Conservation (phyloP, 2,329 filamentous ascomycete genomes). For the Sporothrix sp. region DNA sequence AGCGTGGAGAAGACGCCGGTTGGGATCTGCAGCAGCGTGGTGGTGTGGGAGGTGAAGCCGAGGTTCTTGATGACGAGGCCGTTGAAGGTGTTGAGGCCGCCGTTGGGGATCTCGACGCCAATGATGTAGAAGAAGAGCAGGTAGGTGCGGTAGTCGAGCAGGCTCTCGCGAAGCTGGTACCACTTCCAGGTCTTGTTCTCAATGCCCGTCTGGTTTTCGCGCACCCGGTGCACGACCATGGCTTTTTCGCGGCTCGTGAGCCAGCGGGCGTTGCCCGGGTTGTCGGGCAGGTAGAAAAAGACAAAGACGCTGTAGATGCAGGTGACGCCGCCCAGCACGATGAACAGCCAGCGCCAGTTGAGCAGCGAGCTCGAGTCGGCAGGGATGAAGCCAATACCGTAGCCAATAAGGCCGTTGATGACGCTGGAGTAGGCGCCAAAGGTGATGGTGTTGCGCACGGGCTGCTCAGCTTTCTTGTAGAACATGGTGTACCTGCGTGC, state of each 20-base stretch:
- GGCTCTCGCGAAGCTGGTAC: conserved; percentile 7
- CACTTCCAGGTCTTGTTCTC: conserved; percentile 10
- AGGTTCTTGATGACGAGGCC: background rate
- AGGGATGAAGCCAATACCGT: background rate
- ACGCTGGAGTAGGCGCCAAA: background rate
- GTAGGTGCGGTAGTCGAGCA: conserved; percentile 9
- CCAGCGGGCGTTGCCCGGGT: background rate
- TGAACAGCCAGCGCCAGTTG: background rate
- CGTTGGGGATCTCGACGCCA: background rate
- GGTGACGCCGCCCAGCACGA: background rate
- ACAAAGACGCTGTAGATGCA: background rate
- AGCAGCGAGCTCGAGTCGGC: background rate
- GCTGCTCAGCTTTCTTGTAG: background rate
- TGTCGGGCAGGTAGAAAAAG: background rate
- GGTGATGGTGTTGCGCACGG: background rate
- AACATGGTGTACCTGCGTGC: background rate
- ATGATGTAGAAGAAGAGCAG: background rate
- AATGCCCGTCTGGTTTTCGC: conserved; percentile 29
- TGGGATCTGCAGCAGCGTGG: background rate
- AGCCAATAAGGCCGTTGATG: background rate
- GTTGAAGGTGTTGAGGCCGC: background rate
- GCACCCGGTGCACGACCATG: conserved; percentile 24
- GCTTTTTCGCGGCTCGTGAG: conserved; percentile 11
- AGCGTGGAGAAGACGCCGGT: background rate
- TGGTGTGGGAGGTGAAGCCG: background rate